Evolutionary conservation across 805 yeast genomes (phyloP).

Genomic region (Metschnikowia cerradonensis): DNA sequence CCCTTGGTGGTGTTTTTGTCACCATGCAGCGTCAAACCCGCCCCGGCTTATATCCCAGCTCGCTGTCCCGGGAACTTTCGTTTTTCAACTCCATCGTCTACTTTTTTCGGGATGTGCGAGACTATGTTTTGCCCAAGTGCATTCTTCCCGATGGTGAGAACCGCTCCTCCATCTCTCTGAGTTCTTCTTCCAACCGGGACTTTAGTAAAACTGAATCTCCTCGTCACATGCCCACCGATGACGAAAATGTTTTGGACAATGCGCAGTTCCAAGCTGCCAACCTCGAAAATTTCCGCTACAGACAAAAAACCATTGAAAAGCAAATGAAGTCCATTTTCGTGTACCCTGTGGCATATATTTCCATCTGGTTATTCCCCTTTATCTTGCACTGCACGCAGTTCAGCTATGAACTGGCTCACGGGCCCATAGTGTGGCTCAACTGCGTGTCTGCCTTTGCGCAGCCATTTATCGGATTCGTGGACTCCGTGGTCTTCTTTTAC

Average conservation of each 20-base stretch:
- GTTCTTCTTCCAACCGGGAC: not conserved
- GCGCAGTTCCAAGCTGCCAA: slow-evolving; percentile 55
- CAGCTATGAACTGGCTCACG: slow-evolving; percentile 42
- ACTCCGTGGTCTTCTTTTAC: slow-evolving; percentile 67
- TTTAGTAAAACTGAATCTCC: slow-evolving; percentile 4
- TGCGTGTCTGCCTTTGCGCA: slow-evolving; percentile 71
- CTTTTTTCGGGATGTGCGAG: slow-evolving; percentile 23
- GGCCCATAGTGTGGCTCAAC: slow-evolving; percentile 60
- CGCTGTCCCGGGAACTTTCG: slow-evolving; percentile 24
- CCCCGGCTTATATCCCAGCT: slow-evolving; percentile 10
- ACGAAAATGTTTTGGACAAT: slow-evolving; percentile 23
- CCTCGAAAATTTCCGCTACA: slow-evolving; percentile 53
- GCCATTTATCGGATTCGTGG: slow-evolving; percentile 77
- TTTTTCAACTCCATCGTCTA: slow-evolving; percentile 32
- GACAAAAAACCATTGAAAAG: slow-evolving; percentile 64
- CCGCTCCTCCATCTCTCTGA: not conserved
- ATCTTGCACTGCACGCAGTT: slow-evolving; percentile 58
- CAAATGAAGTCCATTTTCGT: slow-evolving; percentile 79
- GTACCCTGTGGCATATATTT: slow-evolving; percentile 77
- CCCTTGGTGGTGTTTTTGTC: slow-evolving; percentile 46
- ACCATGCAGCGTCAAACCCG: slow-evolving; percentile 23
- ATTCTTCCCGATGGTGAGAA: slow-evolving; percentile 23
- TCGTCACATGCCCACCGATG: slow-evolving; percentile 11
- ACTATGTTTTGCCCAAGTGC: slow-evolving; percentile 25
- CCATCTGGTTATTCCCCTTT: slow-evolving; percentile 80